phyloP scores from a whole-genome alignment of 345 rosid species.

The Hibiscus trionum region DNA sequence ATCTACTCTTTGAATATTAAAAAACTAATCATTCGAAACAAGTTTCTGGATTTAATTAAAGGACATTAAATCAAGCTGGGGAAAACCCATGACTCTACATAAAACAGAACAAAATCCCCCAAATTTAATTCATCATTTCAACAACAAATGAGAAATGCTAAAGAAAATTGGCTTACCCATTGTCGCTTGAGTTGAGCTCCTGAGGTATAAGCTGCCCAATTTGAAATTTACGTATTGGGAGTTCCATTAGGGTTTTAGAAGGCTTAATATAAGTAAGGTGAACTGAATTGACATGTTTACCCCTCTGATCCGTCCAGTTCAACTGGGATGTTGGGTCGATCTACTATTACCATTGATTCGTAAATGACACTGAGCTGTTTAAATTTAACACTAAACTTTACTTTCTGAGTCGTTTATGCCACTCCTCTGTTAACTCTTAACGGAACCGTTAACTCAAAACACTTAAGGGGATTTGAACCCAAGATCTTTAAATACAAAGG shows the following conservation, averaged over 20 bases:
- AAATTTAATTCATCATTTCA: not conserved
- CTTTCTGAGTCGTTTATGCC: too few species aligned
- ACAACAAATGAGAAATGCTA: not conserved
- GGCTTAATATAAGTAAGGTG: not conserved
- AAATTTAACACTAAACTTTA: too few species aligned
- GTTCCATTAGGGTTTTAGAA: constrained; percentile 22
- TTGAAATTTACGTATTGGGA: not conserved
- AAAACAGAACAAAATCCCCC: not conserved
- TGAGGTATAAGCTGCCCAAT: constrained; percentile 1
- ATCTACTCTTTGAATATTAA: not conserved
- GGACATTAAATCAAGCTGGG: not conserved
- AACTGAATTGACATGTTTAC: not conserved
- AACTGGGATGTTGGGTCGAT: too few species aligned
- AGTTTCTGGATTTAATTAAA: not conserved
- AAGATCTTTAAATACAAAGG: too few species aligned
- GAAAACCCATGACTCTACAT: not conserved
- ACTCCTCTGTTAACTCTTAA: too few species aligned
- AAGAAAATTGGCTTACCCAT: constrained; percentile 30
- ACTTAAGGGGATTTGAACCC: too few species aligned
- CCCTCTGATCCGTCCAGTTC: not conserved
- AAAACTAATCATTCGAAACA: too few species aligned
- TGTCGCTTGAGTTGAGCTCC: constrained; percentile 19
- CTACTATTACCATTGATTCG: too few species aligned
- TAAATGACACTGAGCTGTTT: too few species aligned
- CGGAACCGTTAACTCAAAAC: too few species aligned